phyloP scores from a whole-genome alignment of 768 basidiomycete genomes.

The Lactifluus rugatus region DNA sequence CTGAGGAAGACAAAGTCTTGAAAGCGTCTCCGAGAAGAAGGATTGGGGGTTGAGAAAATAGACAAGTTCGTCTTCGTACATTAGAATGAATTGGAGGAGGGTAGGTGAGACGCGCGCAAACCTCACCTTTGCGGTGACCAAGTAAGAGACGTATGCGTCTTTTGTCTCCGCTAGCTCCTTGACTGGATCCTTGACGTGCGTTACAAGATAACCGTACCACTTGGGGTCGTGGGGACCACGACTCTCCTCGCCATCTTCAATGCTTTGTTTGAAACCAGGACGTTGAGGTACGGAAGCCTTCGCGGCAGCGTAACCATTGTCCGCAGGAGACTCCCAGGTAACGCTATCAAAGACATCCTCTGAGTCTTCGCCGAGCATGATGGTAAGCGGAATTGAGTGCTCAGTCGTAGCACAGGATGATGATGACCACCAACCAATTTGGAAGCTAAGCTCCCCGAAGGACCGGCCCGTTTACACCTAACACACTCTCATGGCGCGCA shows the following conservation, averaged over 20 bases:
- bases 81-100: neutral
- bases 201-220: constrained; percentile 83
- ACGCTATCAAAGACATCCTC: constrained; percentile 90
- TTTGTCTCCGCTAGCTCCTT: constrained; percentile 96
- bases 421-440: neutral
- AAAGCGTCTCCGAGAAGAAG: constrained; percentile 79
- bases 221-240: constrained; percentile 67
- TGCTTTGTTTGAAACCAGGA: constrained; percentile 78
- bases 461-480: neutral
- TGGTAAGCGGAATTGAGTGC: constrained; percentile 23
- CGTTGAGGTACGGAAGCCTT: constrained; percentile 36
- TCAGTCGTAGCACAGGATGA: neutral
- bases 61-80: constrained; percentile 72
- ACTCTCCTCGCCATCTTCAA: constrained; percentile 57
- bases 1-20: constrained; percentile 95
- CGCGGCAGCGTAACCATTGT: constrained; percentile 39
- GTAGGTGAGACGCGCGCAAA: neutral
- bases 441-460: neutral
- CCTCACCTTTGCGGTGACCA: constrained; percentile 78
- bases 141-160: constrained; percentile 93
- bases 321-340: constrained; percentile 75
- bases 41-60: constrained; percentile 67
- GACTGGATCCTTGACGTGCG: constrained; percentile 81
- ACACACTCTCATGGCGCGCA: constrained; percentile 16
- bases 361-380: constrained; percentile 72